Base-by-base conservation (phyloP, 768 basidiomycete species). In the Pisolithus sp. region DNA sequence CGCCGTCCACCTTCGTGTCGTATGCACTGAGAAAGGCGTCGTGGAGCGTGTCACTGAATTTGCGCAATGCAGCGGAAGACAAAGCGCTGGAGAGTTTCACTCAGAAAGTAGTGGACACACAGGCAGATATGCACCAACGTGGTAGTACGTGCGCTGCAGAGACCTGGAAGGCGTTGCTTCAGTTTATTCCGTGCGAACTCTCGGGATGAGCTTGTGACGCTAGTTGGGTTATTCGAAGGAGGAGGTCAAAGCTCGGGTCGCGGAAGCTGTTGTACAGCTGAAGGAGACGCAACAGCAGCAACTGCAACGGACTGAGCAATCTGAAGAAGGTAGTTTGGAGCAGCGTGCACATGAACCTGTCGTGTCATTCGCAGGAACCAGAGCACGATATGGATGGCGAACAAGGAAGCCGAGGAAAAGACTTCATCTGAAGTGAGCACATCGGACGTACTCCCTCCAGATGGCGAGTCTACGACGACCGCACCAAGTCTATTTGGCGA, bases 181-280 rank as follows among this genome's bases (percentile, higher is more conserved):
- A 89, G 86, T 57, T 73, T 98, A 23, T 97, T 96, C 80, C 82
- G 82, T 57, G 85, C 92, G 0, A 81, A 94, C 64, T 93, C 92
- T 8, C 75, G 92, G 49, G 89, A 94, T 24, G 93, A 97, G 68
- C 75, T 98, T 5, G 85, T 98, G 46, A 86, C 85, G 2, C 70
- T 97, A 1, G n/a, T 77, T 99, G 13, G 95, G 94, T 0, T 97
- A 94, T 68, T 94, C 92, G 3, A 94, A 95, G 68, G 80, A 78
- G 9, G 91, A 94, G 56, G 80, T 96, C 17, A 82, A 82, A 2
- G 70, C 75, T 4, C 85, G 85, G 55, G 89, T 97, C 17, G 81
- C 82, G 9, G 85, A 89, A 56, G 92, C 93, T 10, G 80, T 94
- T 42, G 81, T 86, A 43, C 86, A 81, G 48, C 72, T 93, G 57